A percentile compares a stretch with the other conserved stretches of the same genome.
phyloP scores from a whole-genome alignment of 179 eudicot genomes.

The Carnegiea gigantea region DNA sequence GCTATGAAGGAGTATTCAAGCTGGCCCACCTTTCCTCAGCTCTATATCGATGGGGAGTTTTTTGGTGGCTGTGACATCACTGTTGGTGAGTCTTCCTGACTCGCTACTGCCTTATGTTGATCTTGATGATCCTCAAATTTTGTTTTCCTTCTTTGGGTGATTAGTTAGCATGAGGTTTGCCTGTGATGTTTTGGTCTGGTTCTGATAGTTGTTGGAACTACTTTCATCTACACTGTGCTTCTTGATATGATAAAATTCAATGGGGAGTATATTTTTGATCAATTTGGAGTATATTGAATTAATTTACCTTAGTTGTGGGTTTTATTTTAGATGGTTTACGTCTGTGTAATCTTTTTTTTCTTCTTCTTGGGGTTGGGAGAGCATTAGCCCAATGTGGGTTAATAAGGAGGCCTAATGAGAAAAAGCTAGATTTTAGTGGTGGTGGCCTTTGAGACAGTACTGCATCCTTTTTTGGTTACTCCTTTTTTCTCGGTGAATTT shows the following conservation, averaged over 20 bases:
- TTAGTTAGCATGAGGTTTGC: neutral
- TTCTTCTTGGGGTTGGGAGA: too few relatives aligned
- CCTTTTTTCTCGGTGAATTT: too few relatives aligned
- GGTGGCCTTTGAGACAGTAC: neutral
- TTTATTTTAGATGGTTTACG: neutral
- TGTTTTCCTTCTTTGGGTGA: neutral
- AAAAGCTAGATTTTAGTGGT: neutral
- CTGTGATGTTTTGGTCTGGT: neutral
- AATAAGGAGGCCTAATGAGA: neutral
- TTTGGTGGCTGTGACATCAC: conserved; percentile 97
- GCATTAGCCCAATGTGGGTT: too few relatives aligned
- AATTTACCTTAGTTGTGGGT: neutral
- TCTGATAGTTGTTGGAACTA: neutral
- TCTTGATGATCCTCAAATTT: neutral
- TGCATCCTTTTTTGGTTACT: neutral
- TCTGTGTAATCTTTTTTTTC: neutral
- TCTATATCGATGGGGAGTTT: conserved; percentile 94
- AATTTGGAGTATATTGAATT: neutral
- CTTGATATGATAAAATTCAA: neutral
- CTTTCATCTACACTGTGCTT: neutral
- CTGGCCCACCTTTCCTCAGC: conserved; percentile 99
- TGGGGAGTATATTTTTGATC: too few relatives aligned
- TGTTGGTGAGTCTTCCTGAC: conserved; percentile 56
- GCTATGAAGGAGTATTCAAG: conserved; percentile 91
- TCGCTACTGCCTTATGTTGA: neutral